Evolutionary conservation across 2,329 filamentous ascomycete species (phyloP), one percentile per base, ranked within the genome.

Genomic region (Apiospora phragmitis): DNA sequence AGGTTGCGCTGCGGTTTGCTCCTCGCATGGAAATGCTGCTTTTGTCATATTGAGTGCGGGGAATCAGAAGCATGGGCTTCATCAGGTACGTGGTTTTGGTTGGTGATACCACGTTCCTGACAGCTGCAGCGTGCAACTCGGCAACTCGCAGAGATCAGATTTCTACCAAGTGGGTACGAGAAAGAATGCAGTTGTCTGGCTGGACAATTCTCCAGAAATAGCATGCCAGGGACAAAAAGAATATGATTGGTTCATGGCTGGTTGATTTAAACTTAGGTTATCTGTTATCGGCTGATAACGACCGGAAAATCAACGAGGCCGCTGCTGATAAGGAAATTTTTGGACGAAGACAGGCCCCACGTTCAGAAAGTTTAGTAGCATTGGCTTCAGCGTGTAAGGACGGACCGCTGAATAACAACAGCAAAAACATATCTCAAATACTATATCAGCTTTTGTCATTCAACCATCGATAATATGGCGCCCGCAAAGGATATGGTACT

Each of bases 401-500:
- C 55, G 55, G 18, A 38, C 32, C 18, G 55, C 55, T 38, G 55
- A 38, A 38, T 6, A 62, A 62, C 55, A 38, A 62, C 21, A 35
- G 55, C 21, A 68, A 32, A n/a, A 43, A 35, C 5, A 59, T 18
- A 59, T 29, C 38, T 65, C 26, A 29, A 67, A 4, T 43, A 21
- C 65, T 41, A 67, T 21, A 32, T 67, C 24, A 43, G 8, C 18
- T 62, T 62, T 38, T 62, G 55, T 38, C 18, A 9, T 32, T 18
- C 42, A 32, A 35, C 12, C 16, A 14, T 9, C 24, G 24, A 26
- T 68, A 79, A 71, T 73, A 85, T 85, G 83, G 79, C 82, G 35
- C 79, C 82, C 71, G 83, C 82, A 71, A 84, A 83, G 74, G 78
- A 83, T 72, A 75, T 85, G 69, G 80, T 76, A 70, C 76, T 76